phyloP scores from a whole-genome alignment of 176 grass and related monocot genomes.

The Aegilops umbellulata region DNA sequence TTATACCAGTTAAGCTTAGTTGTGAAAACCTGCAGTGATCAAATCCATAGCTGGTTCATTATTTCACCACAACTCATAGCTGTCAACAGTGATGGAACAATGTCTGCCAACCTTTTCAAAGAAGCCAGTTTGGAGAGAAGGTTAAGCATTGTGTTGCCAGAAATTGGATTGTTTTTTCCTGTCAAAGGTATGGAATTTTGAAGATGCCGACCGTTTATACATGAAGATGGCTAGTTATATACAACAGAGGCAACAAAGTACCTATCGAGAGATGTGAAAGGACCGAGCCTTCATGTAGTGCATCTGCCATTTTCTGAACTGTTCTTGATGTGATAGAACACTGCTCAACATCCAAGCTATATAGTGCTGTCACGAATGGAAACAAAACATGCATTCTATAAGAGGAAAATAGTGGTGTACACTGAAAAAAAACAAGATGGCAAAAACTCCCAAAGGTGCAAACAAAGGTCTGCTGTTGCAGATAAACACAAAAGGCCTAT shows the following conservation, averaged over 20 bases:
- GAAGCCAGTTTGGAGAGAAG: conserved; percentile 80
- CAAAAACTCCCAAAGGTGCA: not conserved
- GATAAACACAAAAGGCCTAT: not conserved
- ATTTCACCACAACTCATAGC: not conserved
- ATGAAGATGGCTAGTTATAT: conserved; percentile 20
- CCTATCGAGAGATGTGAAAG: conserved; percentile 98
- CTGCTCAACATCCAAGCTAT: conserved; percentile 93
- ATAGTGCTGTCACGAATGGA: conserved; percentile 61
- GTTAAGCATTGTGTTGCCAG: conserved; percentile 85
- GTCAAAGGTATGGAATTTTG: conserved; percentile 15
- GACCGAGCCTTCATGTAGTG: conserved; percentile 65
- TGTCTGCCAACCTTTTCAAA: conserved; percentile 68
- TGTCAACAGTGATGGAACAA: conserved; percentile 30
- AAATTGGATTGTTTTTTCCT: conserved; percentile 92
- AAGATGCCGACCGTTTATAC: conserved; percentile 9
- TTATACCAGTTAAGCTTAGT: conserved; percentile 85
- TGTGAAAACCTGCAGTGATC: conserved; percentile 73
- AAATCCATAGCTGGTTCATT: conserved; percentile 21
- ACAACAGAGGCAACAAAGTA: conserved; percentile 38
- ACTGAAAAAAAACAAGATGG: conserved; percentile 26
- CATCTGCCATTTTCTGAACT: conserved; percentile 87
- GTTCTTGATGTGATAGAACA: conserved; percentile 92
- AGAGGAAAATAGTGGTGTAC: not conserved
- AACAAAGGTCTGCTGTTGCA: not conserved
- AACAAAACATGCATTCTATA: conserved; percentile 16